A percentile compares a stretch with the other conserved stretches of the same genome.
Conservation (phyloP, 257 asterid genomes). For the Plectranthus barbatus region DNA sequence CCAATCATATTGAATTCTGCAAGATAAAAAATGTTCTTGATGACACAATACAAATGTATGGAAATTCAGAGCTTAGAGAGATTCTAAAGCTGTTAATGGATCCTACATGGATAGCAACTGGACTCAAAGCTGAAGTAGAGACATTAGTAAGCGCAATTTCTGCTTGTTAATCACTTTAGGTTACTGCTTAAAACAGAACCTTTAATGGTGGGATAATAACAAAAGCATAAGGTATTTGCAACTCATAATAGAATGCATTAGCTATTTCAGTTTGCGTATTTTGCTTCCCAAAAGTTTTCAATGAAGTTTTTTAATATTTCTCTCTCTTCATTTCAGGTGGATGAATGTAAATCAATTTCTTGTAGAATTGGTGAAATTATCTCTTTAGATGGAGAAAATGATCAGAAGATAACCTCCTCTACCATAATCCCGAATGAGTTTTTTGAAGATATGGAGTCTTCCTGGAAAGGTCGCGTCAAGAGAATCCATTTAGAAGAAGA, state of each 20-base stretch:
- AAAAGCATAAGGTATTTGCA: background rate
- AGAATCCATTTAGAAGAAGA: conserved; percentile 81
- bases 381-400: conserved; percentile 72
- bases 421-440: conserved; percentile 56
- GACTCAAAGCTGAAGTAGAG: conserved; percentile 72
- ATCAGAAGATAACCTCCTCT: conserved; percentile 52
- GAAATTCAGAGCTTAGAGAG: conserved; percentile 50
- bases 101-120: conserved; percentile 94
- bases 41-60: conserved; percentile 54
- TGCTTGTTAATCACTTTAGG: background rate
- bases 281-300: background rate
- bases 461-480: conserved; percentile 97
- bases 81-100: conserved; percentile 62
- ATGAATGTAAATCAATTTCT: conserved; percentile 62
- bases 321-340: conserved; percentile 38
- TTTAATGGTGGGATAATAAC: conserved; percentile 4
- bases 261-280: background rate
- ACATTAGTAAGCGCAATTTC: conserved; percentile 50
- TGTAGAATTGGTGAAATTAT: conserved; percentile 71
- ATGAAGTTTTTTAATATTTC: background rate
- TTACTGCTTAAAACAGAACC: background rate
- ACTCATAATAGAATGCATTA: background rate
- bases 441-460: conserved; percentile 82
- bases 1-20: conserved; percentile 91
- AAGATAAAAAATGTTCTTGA: conserved; percentile 75